A percentile compares a stretch with the other conserved stretches of the same genome.
phyloP scores from a whole-genome alignment of 2,329 filamentous ascomycete species.

The Ophiostoma quercus region DNA sequence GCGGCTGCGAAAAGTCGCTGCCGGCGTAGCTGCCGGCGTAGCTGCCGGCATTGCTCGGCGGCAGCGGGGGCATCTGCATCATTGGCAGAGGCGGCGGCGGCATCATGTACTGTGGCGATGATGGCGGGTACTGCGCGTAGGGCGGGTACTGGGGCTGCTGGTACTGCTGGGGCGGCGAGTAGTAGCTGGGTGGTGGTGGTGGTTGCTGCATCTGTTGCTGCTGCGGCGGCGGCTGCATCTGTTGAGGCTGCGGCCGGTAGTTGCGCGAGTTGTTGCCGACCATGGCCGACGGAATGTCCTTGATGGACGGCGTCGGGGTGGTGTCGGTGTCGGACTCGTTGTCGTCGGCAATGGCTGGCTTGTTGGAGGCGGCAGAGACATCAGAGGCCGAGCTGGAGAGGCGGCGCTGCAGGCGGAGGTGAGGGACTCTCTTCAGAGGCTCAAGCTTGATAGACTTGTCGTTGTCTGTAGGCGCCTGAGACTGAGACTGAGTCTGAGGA shows the following conservation, averaged over 20 bases:
- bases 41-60: constrained; percentile 11
- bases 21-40: constrained; percentile 16
- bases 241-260: not conserved
- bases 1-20: constrained; percentile 14
- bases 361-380: constrained; percentile 21
- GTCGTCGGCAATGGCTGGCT: constrained; percentile 20
- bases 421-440: constrained; percentile 11
- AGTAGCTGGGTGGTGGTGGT: not conserved
- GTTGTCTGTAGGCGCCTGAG: not conserved
- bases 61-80: constrained; percentile 4
- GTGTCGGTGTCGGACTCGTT: constrained; percentile 8
- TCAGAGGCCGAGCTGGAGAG: constrained; percentile 14
- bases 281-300: not conserved
- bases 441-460: constrained; percentile 5
- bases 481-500: not conserved
- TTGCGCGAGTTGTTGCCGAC: not conserved
- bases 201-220: not conserved
- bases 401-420: constrained; percentile 19
- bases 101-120: not conserved
- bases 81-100: constrained; percentile 7
- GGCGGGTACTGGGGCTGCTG: constrained; percentile 8
- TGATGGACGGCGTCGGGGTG: not conserved
- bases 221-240: not conserved
- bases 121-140: not conserved
- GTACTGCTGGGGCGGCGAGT: not conserved